Percentiles rank a stretch among this genome's conserved stretches.
These are phyloP conservation scores for Vitis hybrid DNA, from an alignment of 177 flowering plant species.

Conservation along the genomic window DNA sequence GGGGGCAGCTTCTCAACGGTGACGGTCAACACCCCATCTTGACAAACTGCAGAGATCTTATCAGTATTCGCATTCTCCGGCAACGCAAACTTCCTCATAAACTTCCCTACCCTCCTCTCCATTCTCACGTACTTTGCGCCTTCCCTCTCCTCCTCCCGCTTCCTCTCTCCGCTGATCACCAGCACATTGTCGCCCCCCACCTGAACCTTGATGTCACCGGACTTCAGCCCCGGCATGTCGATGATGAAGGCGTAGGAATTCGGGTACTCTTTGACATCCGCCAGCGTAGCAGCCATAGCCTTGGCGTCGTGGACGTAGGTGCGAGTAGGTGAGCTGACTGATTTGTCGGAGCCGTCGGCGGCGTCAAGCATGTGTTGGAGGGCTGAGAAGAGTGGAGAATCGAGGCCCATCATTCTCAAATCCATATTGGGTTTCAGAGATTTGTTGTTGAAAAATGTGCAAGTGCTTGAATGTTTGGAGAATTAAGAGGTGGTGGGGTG, in stretches of 20 bases:
- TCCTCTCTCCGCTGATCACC: slow-evolving; percentile 24
- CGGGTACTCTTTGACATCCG: slow-evolving; percentile 31
- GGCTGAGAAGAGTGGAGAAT: slow-evolving; percentile 22
- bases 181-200: slow-evolving; percentile 34
- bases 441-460: too few species aligned
- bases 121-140: slow-evolving; percentile 43
- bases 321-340: slow-evolving; percentile 13
- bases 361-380: slow-evolving; percentile 18
- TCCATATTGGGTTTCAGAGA: slow-evolving; percentile 13
- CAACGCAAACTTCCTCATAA: slow-evolving; percentile 44
- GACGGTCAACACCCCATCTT: slow-evolving; percentile 45
- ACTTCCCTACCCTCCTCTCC: slow-evolving; percentile 50
- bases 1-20: slow-evolving; percentile 48
- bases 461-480: too few species aligned
- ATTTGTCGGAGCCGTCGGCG: slow-evolving; percentile 8
- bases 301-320: slow-evolving; percentile 28
- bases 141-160: slow-evolving; percentile 32
- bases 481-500: neutral
- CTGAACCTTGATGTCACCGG: slow-evolving; percentile 31
- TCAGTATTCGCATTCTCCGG: slow-evolving; percentile 45
- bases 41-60: slow-evolving; percentile 29
- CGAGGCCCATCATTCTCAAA: slow-evolving; percentile 20
- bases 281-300: slow-evolving; percentile 38
- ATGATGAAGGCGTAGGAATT: slow-evolving; percentile 22
- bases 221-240: slow-evolving; percentile 38